Conservation (phyloP, 1,284 basidiomycete species). For the Entoloma clypeatum region DNA sequence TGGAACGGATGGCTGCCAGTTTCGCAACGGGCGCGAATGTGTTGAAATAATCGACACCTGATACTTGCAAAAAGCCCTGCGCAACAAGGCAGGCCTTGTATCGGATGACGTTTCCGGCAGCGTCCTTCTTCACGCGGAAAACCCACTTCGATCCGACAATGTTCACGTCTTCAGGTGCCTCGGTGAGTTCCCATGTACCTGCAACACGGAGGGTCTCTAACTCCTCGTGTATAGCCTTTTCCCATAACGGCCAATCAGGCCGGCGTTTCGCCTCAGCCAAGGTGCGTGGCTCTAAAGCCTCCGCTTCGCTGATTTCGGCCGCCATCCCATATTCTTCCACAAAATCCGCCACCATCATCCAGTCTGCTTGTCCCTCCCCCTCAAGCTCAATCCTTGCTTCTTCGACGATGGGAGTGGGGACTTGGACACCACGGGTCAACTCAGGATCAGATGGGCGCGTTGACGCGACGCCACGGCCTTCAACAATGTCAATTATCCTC, state of each 20-base stretch:
- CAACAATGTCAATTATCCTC: conserved; percentile 18
- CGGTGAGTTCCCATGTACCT: too few species aligned
- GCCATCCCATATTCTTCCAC: too few species aligned
- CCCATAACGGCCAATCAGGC: conserved; percentile 19
- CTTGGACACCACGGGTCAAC: conserved; percentile 17
- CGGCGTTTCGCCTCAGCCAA: conserved; percentile 24
- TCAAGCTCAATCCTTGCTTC: conserved; percentile 18
- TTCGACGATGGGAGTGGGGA: conserved; percentile 9
- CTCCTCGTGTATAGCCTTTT: conserved; percentile 20
- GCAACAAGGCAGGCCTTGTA: conserved; percentile 14
- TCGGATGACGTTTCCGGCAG: background rate
- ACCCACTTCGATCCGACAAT: too few species aligned
- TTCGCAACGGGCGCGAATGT: conserved; percentile 38
- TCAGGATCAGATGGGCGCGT: conserved; percentile 11
- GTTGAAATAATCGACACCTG: conserved; percentile 30
- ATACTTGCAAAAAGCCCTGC: conserved; percentile 17
- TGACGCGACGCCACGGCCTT: conserved; percentile 14
- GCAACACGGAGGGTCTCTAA: too few species aligned
- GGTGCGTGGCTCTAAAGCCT: conserved; percentile 18
- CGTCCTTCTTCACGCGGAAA: too few species aligned
- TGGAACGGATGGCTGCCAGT: conserved; percentile 28
- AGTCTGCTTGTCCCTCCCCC: too few species aligned
- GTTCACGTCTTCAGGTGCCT: too few species aligned
- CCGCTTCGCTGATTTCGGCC: too few species aligned
- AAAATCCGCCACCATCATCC: too few species aligned